Percentiles rank a stretch among this genome's conserved stretches.
phyloP scores from a whole-genome alignment of 495 filamentous ascomycete genomes.

The Entonaema liquescens region DNA sequence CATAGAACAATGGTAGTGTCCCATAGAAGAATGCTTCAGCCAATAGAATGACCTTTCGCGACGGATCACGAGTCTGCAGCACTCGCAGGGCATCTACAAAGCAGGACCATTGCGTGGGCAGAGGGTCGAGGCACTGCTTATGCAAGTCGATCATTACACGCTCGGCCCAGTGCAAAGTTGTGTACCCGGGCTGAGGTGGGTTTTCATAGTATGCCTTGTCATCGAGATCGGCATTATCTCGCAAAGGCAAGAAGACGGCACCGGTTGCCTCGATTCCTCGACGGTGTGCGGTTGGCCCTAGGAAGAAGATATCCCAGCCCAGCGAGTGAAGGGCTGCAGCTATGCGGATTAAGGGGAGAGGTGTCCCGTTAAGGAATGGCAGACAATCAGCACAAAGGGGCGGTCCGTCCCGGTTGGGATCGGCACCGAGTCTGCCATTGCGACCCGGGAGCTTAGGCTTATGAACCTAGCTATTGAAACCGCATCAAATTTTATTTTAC shows the following conservation, averaged over 20 bases:
- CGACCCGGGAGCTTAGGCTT: neutral
- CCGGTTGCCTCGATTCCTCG: slow-evolving; percentile 42
- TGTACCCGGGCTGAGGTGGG: slow-evolving; percentile 17
- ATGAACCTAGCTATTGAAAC: neutral
- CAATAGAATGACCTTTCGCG: slow-evolving; percentile 42
- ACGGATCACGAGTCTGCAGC: slow-evolving; percentile 32
- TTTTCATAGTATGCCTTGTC: slow-evolving; percentile 34
- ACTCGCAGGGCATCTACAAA: slow-evolving; percentile 34
- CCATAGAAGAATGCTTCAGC: slow-evolving; percentile 45
- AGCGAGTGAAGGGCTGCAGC: slow-evolving; percentile 35
- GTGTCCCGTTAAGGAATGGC: slow-evolving; percentile 46
- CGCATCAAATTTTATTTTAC: too few species aligned
- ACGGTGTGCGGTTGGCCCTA: slow-evolving; percentile 44
- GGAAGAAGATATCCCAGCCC: slow-evolving; percentile 46
- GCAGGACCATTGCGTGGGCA: slow-evolving; percentile 42
- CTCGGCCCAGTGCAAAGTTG: slow-evolving; percentile 26
- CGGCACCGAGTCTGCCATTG: slow-evolving; percentile 1
- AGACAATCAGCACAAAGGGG: slow-evolving; percentile 46
- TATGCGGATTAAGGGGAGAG: slow-evolving; percentile 44
- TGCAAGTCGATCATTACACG: slow-evolving; percentile 39
- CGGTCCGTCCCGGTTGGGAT: neutral
- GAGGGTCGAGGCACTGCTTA: slow-evolving; percentile 33
- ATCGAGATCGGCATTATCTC: slow-evolving; percentile 42
- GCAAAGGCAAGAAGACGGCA: slow-evolving; percentile 45
- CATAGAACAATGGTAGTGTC: slow-evolving; percentile 39